Percentiles rank a stretch among this genome's conserved stretches.
Conservation (phyloP, 768 basidiomycete species). For the Suillus plorans region DNA sequence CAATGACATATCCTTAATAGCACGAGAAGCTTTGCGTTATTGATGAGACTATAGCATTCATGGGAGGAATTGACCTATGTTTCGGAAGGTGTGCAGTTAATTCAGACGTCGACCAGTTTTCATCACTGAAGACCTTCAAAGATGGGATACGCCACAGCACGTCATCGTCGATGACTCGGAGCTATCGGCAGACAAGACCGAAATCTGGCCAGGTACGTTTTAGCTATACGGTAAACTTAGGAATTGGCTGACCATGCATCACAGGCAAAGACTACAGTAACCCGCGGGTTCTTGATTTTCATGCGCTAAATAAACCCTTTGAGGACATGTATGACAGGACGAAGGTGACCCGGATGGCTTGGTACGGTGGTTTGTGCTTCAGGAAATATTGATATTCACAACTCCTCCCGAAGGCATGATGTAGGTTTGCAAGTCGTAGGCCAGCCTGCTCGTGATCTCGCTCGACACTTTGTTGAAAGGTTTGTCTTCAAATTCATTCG, state of each 20-base stretch:
- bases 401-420: conserved; percentile 72
- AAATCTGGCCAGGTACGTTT: conserved; percentile 83
- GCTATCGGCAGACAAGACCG: conserved; percentile 50
- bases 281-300: conserved; percentile 83
- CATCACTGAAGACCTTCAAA: conserved; percentile 25
- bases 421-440: conserved; percentile 95
- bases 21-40: conserved; percentile 99
- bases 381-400: background rate
- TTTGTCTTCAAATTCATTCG: conserved; percentile 29
- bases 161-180: conserved; percentile 83
- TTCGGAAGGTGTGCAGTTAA: conserved; percentile 64
- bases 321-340: conserved; percentile 95
- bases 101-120: background rate
- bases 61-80: conserved; percentile 95
- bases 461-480: conserved; percentile 94
- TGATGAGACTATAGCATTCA: conserved; percentile 96
- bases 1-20: conserved; percentile 37
- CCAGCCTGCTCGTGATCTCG: conserved; percentile 91
- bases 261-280: conserved; percentile 95
- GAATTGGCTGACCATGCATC: conserved; percentile 4
- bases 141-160: conserved; percentile 98
- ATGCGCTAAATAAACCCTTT: conserved; percentile 81
- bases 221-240: background rate
- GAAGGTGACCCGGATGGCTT: conserved; percentile 93
- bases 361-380: conserved; percentile 49